Percentiles rank a stretch among this genome's conserved stretches.
These are phyloP conservation scores for Medicago truncatula DNA, from an alignment of 306 rosid species.

Conservation along the genomic window DNA sequence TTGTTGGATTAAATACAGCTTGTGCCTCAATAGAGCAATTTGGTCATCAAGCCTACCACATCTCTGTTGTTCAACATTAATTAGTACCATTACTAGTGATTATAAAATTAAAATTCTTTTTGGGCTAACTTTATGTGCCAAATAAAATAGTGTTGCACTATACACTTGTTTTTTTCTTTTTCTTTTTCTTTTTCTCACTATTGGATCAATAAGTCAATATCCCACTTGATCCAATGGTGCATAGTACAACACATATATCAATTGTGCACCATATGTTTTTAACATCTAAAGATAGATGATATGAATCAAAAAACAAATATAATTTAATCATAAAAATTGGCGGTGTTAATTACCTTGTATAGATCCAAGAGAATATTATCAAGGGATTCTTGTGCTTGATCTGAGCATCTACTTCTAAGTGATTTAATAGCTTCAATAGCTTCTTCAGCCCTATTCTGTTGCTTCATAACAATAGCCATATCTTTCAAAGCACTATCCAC, in stretches of 20 bases:
- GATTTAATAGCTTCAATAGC: slow-evolving; percentile 97
- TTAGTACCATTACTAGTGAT: slow-evolving; percentile 3
- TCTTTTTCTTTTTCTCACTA: too few relatives aligned
- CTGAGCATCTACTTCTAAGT: slow-evolving; percentile 80
- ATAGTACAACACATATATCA: too few relatives aligned
- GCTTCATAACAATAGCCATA: slow-evolving; percentile 99
- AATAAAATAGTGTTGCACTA: too few relatives aligned
- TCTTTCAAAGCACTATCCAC: slow-evolving; percentile 97
- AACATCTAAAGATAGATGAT: too few relatives aligned
- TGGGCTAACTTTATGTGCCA: too few relatives aligned
- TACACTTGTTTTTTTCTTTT: too few relatives aligned
- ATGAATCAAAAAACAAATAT: too few relatives aligned
- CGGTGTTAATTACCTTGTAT: slow-evolving; percentile 64
- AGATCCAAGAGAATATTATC: slow-evolving; percentile 96
- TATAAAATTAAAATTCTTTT: too few relatives aligned
- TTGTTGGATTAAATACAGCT: slow-evolving; percentile 84
- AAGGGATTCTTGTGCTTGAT: slow-evolving; percentile 97
- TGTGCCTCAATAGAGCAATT: slow-evolving; percentile 75
- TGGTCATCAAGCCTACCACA: slow-evolving; percentile 98
- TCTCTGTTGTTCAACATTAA: slow-evolving; percentile 52
- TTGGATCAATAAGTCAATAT: too few relatives aligned
- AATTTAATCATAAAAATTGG: neutral
- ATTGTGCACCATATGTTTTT: too few relatives aligned
- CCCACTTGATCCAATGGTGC: too few relatives aligned
- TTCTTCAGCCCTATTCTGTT: slow-evolving; percentile 93